Evolutionary conservation across 1,139 yeast species (phyloP), one percentile per base, ranked within the genome.

Genomic region (Nakaseomyces nivariensis): DNA sequence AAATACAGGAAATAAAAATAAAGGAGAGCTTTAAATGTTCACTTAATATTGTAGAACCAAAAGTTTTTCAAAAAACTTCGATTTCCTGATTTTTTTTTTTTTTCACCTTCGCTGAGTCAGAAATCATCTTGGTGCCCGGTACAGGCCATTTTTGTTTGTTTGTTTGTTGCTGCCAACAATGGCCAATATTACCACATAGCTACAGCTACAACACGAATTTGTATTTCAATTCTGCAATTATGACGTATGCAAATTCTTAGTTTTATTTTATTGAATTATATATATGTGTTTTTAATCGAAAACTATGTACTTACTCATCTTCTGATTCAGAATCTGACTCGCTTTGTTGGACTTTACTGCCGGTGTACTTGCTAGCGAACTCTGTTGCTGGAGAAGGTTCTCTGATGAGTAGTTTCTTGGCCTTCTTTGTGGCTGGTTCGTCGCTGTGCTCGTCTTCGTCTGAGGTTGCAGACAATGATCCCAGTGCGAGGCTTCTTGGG

Each of bases 351-450:
- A 27, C 37, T 26, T 53, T 51, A 47, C 68, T 68, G 27, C 73
- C 85, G 48, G 81, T 76, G 62, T 75, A 81, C 56, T 74, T 76
- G 48, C 80, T 71, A 4, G 86, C 86, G 67, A 81, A 81, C 49
- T 81, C 86, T 2, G 79, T 74, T 55, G 80, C 77, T 1, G 87
- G 87, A 11, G 83, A 77, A 27, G 67, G 51, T 27, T 59, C 63
- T 43, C 60, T 58, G 37, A 62, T 54, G 11, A 56, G 54, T 50
- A 45, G 42, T 36, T 33, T 24, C 31, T 17, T 31, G 4, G 33
- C 36, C n/a, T 22, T 41, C 22, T 37, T 36, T 25, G 33, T 37
- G 29, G 33, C 25, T 6, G 24, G 27, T 34, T 51, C 49, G 24
- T 45, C 45, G 34, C 38, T 43, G 6, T 34, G 38, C 2, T 37